Percentiles rank a stretch among this genome's conserved stretches.
Evolutionary conservation across 1,284 basidiomycete species (phyloP).

Genomic region (Tilletia walkeri): DNA sequence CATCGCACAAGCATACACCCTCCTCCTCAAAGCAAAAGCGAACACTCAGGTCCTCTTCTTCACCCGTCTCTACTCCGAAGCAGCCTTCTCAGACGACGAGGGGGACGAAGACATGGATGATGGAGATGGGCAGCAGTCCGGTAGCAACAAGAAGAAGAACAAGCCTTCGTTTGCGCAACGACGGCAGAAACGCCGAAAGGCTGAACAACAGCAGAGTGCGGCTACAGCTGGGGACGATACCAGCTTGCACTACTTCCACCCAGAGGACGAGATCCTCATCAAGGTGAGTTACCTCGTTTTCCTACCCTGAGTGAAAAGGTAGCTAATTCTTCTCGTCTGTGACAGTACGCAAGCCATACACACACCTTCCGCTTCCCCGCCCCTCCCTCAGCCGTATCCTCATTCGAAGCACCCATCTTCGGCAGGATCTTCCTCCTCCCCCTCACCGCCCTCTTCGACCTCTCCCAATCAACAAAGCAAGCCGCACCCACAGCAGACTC

Average conservation of each 20-base stretch:
- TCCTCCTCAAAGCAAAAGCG: constrained; percentile 26
- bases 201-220: neutral
- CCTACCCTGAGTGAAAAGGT: neutral
- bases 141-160: constrained; percentile 38
- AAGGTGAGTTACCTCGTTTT: constrained; percentile 18
- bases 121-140: neutral
- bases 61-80: constrained; percentile 48
- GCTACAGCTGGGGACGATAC: constrained; percentile 24
- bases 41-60: constrained; percentile 39
- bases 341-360: constrained; percentile 34
- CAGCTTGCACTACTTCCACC: constrained; percentile 49
- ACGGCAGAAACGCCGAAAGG: constrained; percentile 20
- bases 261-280: constrained; percentile 46
- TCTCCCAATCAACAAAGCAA: neutral
- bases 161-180: constrained; percentile 30
- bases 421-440: constrained; percentile 45
- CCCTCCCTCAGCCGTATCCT: constrained; percentile 44
- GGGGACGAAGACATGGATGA: constrained; percentile 37
- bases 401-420: constrained; percentile 49
- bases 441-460: constrained; percentile 3
- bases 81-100: constrained; percentile 48
- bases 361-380: constrained; percentile 51
- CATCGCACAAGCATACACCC: neutral
- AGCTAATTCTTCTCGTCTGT: neutral
- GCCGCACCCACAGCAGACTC: neutral